Evolutionary conservation across 2,329 filamentous ascomycete species (phyloP).

Genomic region (Tolypocladium nubicola): DNA sequence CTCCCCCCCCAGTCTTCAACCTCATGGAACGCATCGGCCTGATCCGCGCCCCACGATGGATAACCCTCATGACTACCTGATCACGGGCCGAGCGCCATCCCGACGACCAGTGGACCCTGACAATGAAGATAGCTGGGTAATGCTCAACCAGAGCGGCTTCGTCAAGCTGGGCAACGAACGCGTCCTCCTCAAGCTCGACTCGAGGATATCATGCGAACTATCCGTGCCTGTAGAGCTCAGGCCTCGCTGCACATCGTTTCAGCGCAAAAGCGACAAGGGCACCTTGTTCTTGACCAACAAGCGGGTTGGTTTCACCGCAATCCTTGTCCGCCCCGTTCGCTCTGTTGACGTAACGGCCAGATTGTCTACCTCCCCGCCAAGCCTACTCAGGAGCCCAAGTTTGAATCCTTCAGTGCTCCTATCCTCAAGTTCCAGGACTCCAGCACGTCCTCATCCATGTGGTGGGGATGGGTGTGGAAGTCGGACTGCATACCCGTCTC

Average conservation of each 20-base stretch:
- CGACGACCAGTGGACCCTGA: constrained; percentile 36
- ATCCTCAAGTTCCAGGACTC: constrained; percentile 82
- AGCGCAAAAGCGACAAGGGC: constrained; percentile 63
- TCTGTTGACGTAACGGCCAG: constrained; percentile 29
- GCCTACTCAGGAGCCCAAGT: constrained; percentile 45
- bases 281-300: constrained; percentile 76
- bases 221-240: constrained; percentile 56
- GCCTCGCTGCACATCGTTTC: constrained; percentile 51
- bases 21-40: constrained; percentile 20
- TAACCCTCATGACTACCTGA: constrained; percentile 30
- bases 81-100: constrained; percentile 21
- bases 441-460: constrained; percentile 69
- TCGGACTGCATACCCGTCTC: constrained; percentile 69
- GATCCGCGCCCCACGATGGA: constrained; percentile 25
- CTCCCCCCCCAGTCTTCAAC: constrained; percentile 6
- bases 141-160: constrained; percentile 73
- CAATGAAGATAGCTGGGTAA: constrained; percentile 67
- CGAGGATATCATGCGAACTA: constrained; percentile 66
- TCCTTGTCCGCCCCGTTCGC: not conserved
- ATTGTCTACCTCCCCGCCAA: constrained; percentile 77
- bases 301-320: constrained; percentile 44
- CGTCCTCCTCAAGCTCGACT: constrained; percentile 68
- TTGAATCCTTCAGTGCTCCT: constrained; percentile 83
- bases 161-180: constrained; percentile 78
- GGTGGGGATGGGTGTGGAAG: constrained; percentile 90